These are phyloP conservation scores for Cochlearia excelsa DNA, from an alignment of 345 rosid genomes.

Conservation along the genomic window DNA sequence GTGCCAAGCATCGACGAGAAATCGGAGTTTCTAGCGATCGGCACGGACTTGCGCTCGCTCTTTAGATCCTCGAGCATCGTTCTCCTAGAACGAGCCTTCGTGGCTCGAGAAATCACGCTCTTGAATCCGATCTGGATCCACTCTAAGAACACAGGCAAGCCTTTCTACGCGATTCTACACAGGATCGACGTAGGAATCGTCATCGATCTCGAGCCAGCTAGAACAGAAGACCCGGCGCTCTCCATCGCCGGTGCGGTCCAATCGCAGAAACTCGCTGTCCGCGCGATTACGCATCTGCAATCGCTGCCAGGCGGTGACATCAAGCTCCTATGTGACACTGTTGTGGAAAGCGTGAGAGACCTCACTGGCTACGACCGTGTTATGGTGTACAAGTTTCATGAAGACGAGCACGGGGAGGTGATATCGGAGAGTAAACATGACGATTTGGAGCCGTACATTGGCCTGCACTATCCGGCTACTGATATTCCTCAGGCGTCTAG, in stretches of 20 bases:
- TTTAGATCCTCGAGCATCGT: slow-evolving; percentile 56
- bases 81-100: slow-evolving; percentile 77
- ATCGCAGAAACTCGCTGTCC: slow-evolving; percentile 90
- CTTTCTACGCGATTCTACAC: slow-evolving; percentile 87
- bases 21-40: slow-evolving; percentile 55
- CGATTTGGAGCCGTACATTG: slow-evolving; percentile 86
- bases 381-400: slow-evolving; percentile 97
- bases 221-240: slow-evolving; percentile 89
- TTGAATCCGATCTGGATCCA: slow-evolving; percentile 91
- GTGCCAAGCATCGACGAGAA: slow-evolving; percentile 83
- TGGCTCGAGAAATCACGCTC: slow-evolving; percentile 84
- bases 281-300: slow-evolving; percentile 85
- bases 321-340: slow-evolving; percentile 81
- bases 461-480: slow-evolving; percentile 94
- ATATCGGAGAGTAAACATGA: slow-evolving; percentile 81
- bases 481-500: slow-evolving; percentile 97
- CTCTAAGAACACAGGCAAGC: slow-evolving; percentile 73
- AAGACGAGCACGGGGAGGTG: slow-evolving; percentile 99
- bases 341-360: slow-evolving; percentile 81
- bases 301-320: slow-evolving; percentile 95
- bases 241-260: slow-evolving; percentile 98
- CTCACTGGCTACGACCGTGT: slow-evolving; percentile 93
- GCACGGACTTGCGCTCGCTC: slow-evolving; percentile 70
- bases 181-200: slow-evolving; percentile 94
- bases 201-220: slow-evolving; percentile 94